phyloP scores from a whole-genome alignment of 2,329 filamentous ascomycete species.

The Penicillium rolfsii region DNA sequence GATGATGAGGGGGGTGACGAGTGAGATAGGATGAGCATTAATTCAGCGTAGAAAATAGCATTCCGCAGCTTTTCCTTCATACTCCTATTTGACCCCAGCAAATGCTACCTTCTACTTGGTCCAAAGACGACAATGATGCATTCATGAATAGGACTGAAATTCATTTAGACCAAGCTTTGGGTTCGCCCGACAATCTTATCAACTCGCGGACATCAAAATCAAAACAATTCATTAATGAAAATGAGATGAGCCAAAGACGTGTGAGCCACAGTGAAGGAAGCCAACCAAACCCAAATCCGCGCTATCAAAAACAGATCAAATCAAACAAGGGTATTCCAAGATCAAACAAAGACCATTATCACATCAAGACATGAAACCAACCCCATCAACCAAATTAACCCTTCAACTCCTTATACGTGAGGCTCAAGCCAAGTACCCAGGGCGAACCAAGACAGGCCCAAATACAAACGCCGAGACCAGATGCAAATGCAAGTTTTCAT shows the following conservation, averaged over 20 bases:
- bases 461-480: constrained; percentile 17
- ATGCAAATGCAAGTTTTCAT: constrained; percentile 25
- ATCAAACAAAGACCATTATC: neutral
- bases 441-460: constrained; percentile 3
- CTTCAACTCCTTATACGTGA: constrained; percentile 5
- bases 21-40: neutral
- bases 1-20: constrained; percentile 6
- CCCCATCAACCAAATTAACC: constrained; percentile 9
- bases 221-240: constrained; percentile 15
- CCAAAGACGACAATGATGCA: neutral
- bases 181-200: constrained; percentile 19
- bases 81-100: neutral
- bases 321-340: constrained; percentile 18
- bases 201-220: constrained; percentile 17
- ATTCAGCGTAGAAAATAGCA: neutral
- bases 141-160: neutral
- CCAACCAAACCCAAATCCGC: neutral
- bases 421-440: neutral
- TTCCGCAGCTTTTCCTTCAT: neutral
- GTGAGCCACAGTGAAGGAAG: constrained; percentile 3
- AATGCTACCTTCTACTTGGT: neutral
- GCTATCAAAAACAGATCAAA: constrained; percentile 5
- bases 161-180: constrained; percentile 7
- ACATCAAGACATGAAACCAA: constrained; percentile 11
- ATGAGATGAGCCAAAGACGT: constrained; percentile 7